Evolutionary conservation across 1,139 yeast genomes (phyloP).

Genomic region (Kurtzmaniella natalensis): DNA sequence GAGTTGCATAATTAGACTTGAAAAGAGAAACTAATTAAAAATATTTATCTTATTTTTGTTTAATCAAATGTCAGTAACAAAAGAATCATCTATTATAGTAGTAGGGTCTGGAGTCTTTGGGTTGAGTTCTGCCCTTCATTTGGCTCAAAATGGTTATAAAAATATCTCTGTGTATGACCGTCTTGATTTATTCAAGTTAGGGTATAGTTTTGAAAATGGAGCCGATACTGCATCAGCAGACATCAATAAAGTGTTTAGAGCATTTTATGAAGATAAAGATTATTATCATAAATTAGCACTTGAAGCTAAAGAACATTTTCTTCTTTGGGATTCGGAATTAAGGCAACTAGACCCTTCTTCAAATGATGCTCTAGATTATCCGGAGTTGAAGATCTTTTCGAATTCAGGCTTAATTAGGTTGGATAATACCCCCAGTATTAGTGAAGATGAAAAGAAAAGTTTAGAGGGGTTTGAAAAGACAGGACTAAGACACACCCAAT

Average conservation of each 20-base stretch:
- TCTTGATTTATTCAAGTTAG: conserved; percentile 8
- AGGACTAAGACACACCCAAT: conserved; percentile 24
- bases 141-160: background rate
- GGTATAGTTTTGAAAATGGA: conserved; percentile 23
- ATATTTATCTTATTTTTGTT: conserved; percentile 6
- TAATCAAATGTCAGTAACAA: conserved; percentile 1
- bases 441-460: conserved; percentile 19
- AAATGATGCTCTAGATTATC: conserved; percentile 11
- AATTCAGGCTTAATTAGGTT: conserved; percentile 23
- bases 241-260: conserved; percentile 34
- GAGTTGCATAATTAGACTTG: no score
- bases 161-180: background rate
- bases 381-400: conserved; percentile 18
- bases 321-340: conserved; percentile 22
- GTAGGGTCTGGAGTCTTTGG: conserved; percentile 19
- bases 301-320: conserved; percentile 27
- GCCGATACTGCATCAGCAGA: conserved; percentile 40
- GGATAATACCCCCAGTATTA: conserved; percentile 14
- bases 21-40: no score
- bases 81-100: conserved; percentile 8
- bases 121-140: conserved; percentile 11
- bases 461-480: conserved; percentile 19
- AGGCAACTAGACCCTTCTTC: conserved; percentile 11
- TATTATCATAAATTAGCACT: conserved; percentile 34
- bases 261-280: conserved; percentile 32